These are phyloP conservation scores for Nakataea oryzae DNA, from an alignment of 2,329 filamentous ascomycete species.

Conservation along the genomic window DNA sequence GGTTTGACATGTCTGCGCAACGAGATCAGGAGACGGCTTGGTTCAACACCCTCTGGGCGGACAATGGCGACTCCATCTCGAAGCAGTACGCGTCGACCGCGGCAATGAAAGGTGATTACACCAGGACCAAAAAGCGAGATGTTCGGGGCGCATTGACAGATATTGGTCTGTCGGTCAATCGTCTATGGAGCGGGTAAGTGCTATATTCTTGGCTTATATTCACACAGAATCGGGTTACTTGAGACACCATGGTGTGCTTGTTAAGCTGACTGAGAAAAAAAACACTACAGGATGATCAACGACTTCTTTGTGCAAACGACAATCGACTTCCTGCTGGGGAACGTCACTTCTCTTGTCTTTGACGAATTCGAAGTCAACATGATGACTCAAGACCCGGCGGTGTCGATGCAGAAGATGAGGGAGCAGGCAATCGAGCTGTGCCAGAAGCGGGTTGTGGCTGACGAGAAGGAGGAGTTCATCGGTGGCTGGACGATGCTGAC, in stretches of 20 bases:
- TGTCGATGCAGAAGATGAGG: constrained; percentile 75
- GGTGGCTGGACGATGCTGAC: constrained; percentile 84
- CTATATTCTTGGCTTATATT: neutral
- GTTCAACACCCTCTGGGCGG: constrained; percentile 96
- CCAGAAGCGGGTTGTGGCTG: constrained; percentile 74
- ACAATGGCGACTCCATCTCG: constrained; percentile 92
- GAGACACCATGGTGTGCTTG: constrained; percentile 7
- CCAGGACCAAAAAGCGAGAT: constrained; percentile 79
- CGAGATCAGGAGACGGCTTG: constrained; percentile 71
- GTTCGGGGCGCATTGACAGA: constrained; percentile 88
- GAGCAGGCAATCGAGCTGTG: constrained; percentile 86
- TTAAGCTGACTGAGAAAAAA: constrained; percentile 4
- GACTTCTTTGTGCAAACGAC: constrained; percentile 95
- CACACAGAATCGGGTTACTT: too few relatives aligned
- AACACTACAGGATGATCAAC: constrained; percentile 70
- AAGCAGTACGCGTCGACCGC: constrained; percentile 94
- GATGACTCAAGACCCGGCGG: constrained; percentile 83
- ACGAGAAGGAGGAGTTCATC: constrained; percentile 74
- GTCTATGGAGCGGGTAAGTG: constrained; percentile 56
- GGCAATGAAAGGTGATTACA: constrained; percentile 94
- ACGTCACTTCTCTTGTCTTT: constrained; percentile 75
- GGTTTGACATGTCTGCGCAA: constrained; percentile 65
- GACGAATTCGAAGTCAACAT: constrained; percentile 91
- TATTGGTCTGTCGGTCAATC: constrained; percentile 74
- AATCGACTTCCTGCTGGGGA: constrained; percentile 89